These are phyloP conservation scores for Suhomyces prunicola DNA, from an alignment of 805 yeast species.

Conservation along the genomic window DNA sequence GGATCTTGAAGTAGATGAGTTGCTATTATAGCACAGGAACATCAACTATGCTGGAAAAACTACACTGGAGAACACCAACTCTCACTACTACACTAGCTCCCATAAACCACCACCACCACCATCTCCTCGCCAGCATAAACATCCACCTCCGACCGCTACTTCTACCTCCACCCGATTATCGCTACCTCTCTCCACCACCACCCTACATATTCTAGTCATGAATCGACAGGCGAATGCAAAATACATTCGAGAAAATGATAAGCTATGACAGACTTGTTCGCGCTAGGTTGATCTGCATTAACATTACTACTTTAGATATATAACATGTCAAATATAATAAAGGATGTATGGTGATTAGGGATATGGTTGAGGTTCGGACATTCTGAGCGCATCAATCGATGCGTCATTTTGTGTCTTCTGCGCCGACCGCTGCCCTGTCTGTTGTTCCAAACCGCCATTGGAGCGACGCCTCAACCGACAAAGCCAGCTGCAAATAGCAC, in stretches of 20 bases:
- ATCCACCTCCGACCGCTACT: neutral
- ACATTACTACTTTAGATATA: too few relatives aligned
- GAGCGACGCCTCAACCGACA: neutral
- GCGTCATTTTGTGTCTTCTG: neutral
- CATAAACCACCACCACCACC: neutral
- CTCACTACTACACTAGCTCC: neutral
- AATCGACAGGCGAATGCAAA: neutral
- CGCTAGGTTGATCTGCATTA: too few relatives aligned
- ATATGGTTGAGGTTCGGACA: neutral
- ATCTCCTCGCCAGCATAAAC: too few relatives aligned
- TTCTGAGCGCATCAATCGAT: neutral
- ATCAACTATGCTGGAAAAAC: too few relatives aligned
- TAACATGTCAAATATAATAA: too few relatives aligned
- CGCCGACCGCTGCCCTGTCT: neutral
- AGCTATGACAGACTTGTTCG: neutral
- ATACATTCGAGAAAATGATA: too few relatives aligned
- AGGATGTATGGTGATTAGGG: too few relatives aligned
- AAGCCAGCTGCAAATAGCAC: neutral
- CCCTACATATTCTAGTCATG: neutral
- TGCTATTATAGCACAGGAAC: neutral
- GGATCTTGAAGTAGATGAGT: conserved; percentile 15
- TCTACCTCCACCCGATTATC: too few relatives aligned
- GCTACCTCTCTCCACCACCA: neutral
- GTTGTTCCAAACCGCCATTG: neutral
- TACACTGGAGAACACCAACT: neutral